Conservation (phyloP, 2,329 filamentous ascomycete species). For the Ophiostoma sp. region DNA sequence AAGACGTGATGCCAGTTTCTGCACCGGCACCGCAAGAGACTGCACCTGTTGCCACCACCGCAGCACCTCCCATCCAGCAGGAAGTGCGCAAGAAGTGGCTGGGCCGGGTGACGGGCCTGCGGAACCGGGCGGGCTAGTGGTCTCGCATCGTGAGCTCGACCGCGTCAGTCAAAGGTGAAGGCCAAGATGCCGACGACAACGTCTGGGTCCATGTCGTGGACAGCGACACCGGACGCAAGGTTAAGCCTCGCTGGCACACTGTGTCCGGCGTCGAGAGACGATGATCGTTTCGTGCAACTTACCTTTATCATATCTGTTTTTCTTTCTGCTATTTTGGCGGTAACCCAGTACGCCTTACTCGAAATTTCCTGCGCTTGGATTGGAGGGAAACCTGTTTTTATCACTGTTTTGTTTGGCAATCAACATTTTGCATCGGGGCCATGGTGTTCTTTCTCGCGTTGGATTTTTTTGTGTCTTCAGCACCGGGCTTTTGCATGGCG, state of each 20-base stretch:
- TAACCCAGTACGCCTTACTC: neutral
- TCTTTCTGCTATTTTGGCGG: neutral
- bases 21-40: neutral
- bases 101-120: conserved; percentile 36
- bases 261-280: neutral
- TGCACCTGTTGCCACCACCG: neutral
- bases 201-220: neutral
- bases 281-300: neutral
- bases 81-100: conserved; percentile 37
- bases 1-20: neutral
- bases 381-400: neutral
- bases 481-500: neutral
- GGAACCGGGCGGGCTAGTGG: conserved; percentile 34
- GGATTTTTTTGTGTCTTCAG: neutral
- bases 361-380: neutral
- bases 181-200: neutral
- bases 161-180: neutral
- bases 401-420: neutral
- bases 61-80: neutral
- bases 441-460: conserved; percentile 4
- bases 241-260: neutral
- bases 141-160: neutral
- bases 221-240: too few relatives aligned
- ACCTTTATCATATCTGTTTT: neutral
- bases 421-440: neutral